These are phyloP conservation scores for Backusella macrospora DNA, from an alignment of 192 early-diverging fungal species.

Conservation along the genomic window DNA sequence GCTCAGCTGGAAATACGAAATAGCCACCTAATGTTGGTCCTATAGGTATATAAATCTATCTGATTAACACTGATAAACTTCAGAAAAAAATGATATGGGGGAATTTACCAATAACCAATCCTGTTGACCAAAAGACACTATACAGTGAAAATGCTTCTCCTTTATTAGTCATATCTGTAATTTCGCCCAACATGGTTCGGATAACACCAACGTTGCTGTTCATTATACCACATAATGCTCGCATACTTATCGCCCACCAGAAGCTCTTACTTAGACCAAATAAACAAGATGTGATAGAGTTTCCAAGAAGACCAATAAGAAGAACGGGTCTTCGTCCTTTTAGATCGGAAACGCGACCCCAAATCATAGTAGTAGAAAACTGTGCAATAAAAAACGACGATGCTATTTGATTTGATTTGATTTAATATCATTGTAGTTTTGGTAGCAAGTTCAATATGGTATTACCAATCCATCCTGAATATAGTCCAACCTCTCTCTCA, in stretches of 20 bases:
- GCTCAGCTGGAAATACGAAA: slow-evolving; percentile 73
- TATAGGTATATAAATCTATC: background rate
- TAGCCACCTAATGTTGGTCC: slow-evolving; percentile 75
- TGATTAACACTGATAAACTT: background rate
- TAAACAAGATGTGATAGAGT: slow-evolving; percentile 62
- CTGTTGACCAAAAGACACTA: slow-evolving; percentile 71
- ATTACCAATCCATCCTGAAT: slow-evolving; percentile 53
- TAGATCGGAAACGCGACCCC: slow-evolving; percentile 77
- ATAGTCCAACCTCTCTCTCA: slow-evolving; percentile 80
- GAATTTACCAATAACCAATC: slow-evolving; percentile 25
- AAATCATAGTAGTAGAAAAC: slow-evolving; percentile 66
- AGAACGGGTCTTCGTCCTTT: slow-evolving; percentile 82
- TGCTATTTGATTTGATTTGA: slow-evolving; percentile 34
- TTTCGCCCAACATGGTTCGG: slow-evolving; percentile 83
- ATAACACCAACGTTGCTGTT: slow-evolving; percentile 84
- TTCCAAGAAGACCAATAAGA: slow-evolving; percentile 78
- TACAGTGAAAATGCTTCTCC: slow-evolving; percentile 76
- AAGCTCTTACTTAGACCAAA: slow-evolving; percentile 74
- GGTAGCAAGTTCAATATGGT: too few species aligned
- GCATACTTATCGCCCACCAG: slow-evolving; percentile 59
- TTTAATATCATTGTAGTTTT: too few species aligned
- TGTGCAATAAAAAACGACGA: slow-evolving; percentile 73
- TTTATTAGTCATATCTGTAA: slow-evolving; percentile 82
- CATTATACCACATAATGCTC: slow-evolving; percentile 68
- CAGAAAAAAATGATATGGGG: background rate